Evolutionary conservation across 2,329 filamentous ascomycete species (phyloP), one percentile per base, ranked within the genome.

Genomic region (Neobulgaria alba): DNA sequence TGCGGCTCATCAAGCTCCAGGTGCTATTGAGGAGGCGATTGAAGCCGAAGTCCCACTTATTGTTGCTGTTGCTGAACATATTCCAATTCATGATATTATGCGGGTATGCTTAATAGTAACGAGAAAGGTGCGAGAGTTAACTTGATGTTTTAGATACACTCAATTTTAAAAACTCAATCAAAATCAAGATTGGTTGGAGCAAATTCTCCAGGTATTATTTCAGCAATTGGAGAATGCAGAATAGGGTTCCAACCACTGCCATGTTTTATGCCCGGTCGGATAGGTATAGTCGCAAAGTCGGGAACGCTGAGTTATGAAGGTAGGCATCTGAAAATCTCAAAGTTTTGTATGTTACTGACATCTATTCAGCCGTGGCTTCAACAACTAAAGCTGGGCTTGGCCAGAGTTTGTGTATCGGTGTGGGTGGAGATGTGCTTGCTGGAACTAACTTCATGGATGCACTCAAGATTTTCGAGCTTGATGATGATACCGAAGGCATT

Each of bases 11-110:
- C 76, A 83, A 49, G 85, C 84, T 1, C 71, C 79, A 0, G 68
- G 69, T 18, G 85, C 85, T 0, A 88, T 90, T 52, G 79, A 85
- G 58, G 83, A 89, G 58, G 84, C 85, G 1, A 84, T 88, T 38
- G 82, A 81, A 59, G 81, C 81, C 1, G 80, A 86, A 56, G 79
- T 86, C 0, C 79, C 81, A 2, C 67, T 86, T n/a, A 79, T 86
- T 36, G 79, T 85, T 16, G 79, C 79, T 14, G 82, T 87, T 14
- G 82, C 82, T 9, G 82, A 86, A 56, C 81, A 85, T 55, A 82
- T 87, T 45, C 82, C 82, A 2, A 62, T 86, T 30, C 81, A 85
- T 59, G 81, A 86, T 53, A 75, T 85, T 33, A 66, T 86, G 52
- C 69, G 79, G 50, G 80, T 82, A 62, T 48, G 68, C 33, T n/a